Evolutionary conservation across 23 red algal genomes (phyloP).

Genomic region (Gracilaria caudata): DNA sequence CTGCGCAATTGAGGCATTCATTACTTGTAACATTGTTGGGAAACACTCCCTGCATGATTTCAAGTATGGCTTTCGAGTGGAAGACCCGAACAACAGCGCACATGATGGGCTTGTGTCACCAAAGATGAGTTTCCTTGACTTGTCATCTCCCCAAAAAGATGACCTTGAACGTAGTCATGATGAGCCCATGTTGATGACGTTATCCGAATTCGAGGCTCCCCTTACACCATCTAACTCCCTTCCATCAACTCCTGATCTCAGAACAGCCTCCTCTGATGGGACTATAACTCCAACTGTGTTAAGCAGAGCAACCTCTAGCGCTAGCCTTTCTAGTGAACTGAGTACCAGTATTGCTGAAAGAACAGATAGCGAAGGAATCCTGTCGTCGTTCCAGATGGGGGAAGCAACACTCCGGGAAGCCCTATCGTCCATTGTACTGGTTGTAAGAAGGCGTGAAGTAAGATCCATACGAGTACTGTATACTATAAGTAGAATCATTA

Average conservation of each 20-base stretch:
- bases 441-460: conserved; percentile 67
- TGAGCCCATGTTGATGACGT: conserved; percentile 55
- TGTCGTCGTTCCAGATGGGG: conserved; percentile 51
- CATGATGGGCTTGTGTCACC: neutral
- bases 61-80: conserved; percentile 51
- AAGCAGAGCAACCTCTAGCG: conserved; percentile 21
- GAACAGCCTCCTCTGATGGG: conserved; percentile 36
- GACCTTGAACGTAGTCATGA: conserved; percentile 42
- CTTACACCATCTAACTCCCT: conserved; percentile 40
- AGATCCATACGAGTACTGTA: conserved; percentile 52
- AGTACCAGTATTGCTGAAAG: neutral
- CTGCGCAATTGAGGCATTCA: conserved; percentile 54
- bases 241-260: conserved; percentile 42
- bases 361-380: conserved; percentile 49
- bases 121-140: conserved; percentile 23
- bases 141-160: conserved; percentile 23
- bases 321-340: conserved; percentile 31
- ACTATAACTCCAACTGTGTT: conserved; percentile 21
- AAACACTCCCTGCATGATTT: conserved; percentile 34
- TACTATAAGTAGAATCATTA: conserved; percentile 52
- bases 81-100: conserved; percentile 10
- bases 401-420: conserved; percentile 54
- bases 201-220: conserved; percentile 64
- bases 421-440: conserved; percentile 56
- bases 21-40: conserved; percentile 26